Percentiles rank a stretch among this genome's conserved stretches.
Evolutionary conservation across 2,329 filamentous ascomycete genomes (phyloP).

Genomic region (Arthrobotrys entomopaga): DNA sequence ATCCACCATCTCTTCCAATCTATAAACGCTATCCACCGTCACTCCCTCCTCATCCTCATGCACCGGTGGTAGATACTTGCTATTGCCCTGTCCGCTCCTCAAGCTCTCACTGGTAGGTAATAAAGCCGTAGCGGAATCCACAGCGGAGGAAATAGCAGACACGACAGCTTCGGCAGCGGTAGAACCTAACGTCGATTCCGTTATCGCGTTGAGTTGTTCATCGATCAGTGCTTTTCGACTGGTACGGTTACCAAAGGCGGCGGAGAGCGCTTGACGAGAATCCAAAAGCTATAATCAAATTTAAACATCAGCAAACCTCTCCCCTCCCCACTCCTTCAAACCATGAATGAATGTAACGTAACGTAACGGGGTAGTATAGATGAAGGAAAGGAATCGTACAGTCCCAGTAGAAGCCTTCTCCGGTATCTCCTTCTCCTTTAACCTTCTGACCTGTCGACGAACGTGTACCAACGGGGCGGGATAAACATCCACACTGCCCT

Average conservation of each 20-base stretch:
- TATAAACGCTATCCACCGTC: slow-evolving; percentile 44
- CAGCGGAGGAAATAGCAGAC: slow-evolving; percentile 41
- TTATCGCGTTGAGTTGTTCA: slow-evolving; percentile 61
- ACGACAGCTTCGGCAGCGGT: slow-evolving; percentile 30
- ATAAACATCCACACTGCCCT: slow-evolving; percentile 70
- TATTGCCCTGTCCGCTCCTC: slow-evolving; percentile 41
- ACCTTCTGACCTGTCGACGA: slow-evolving; percentile 66
- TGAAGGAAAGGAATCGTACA: slow-evolving; percentile 11
- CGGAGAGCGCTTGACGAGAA: slow-evolving; percentile 73
- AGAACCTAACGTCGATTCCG: slow-evolving; percentile 21
- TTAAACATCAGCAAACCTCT: slow-evolving; percentile 6
- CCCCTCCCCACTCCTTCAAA: not conserved
- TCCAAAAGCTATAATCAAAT: slow-evolving; percentile 57
- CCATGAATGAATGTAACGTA: not conserved
- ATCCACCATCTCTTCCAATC: slow-evolving; percentile 49
- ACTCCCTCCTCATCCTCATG: slow-evolving; percentile 45
- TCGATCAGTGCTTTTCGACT: slow-evolving; percentile 78
- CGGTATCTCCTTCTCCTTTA: slow-evolving; percentile 61
- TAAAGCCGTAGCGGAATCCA: slow-evolving; percentile 39
- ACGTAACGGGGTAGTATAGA: not conserved
- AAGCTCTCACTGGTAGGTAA: slow-evolving; percentile 49
- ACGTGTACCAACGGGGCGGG: slow-evolving; percentile 74
- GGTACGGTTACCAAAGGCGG: slow-evolving; percentile 86
- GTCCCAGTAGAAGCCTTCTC: slow-evolving; percentile 61
- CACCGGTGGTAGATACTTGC: slow-evolving; percentile 48